Evolutionary conservation across 257 asterid species (phyloP).

Genomic region (Penstemon newberryi): DNA sequence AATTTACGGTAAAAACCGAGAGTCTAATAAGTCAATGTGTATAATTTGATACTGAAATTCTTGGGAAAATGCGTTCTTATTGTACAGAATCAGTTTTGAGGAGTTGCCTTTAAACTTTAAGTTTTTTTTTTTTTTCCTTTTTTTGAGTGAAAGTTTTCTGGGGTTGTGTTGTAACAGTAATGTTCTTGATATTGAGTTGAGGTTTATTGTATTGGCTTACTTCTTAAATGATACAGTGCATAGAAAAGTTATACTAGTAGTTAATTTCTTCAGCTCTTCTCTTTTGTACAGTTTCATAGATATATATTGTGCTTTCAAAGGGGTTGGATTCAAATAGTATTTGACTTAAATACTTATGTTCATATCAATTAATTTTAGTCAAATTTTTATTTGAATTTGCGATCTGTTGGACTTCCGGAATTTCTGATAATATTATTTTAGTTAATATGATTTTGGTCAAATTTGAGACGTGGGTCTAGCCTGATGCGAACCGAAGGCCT

Average conservation of each 20-base stretch:
- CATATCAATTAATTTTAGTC: no score
- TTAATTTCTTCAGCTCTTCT: background rate
- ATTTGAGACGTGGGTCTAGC: no score
- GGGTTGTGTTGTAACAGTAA: constrained; percentile 25
- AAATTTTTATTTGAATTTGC: no score
- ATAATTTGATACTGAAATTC: constrained; percentile 21
- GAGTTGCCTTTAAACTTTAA: background rate
- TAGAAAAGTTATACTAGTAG: background rate
- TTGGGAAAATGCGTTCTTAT: constrained; percentile 12
- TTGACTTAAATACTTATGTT: no score
- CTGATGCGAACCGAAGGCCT: no score
- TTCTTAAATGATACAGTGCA: background rate
- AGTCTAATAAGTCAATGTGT: constrained; percentile 16
- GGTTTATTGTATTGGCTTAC: background rate
- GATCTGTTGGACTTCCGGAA: no score
- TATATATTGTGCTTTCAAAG: no score
- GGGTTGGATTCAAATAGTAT: no score
- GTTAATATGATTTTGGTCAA: no score
- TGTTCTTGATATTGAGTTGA: constrained; percentile 25
- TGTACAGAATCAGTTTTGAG: constrained; percentile 29
- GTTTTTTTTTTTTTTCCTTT: background rate
- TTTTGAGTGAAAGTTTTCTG: constrained; percentile 16
- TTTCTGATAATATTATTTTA: no score
- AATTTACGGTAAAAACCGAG: constrained; percentile 25
- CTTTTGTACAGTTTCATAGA: no score